Evolutionary conservation across 2,329 filamentous ascomycete species (phyloP), one percentile per base, ranked within the genome.

Genomic region (Arthroderma sp.): DNA sequence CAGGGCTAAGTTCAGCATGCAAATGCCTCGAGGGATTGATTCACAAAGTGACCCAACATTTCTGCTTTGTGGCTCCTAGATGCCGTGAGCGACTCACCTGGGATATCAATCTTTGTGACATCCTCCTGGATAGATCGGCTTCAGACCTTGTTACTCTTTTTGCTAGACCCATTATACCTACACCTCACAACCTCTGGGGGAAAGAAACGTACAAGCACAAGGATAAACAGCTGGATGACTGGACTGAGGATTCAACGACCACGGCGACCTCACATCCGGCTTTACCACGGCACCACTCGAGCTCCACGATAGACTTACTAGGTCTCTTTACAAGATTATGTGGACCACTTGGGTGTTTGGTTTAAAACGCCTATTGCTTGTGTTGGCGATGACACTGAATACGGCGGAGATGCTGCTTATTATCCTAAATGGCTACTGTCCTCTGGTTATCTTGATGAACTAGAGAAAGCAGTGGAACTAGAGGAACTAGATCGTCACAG

Each of bases 291-390:
- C n/a, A n/a, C n/a, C n/a, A n/a, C n/a, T n/a, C n/a, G n/a, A n/a
- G n/a, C n/a, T n/a, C n/a, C n/a, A n/a, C n/a, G n/a, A n/a, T n/a
- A n/a, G n/a, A n/a, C n/a, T n/a, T n/a, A n/a, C n/a, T n/a, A n/a
- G n/a, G n/a, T n/a, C n/a, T n/a, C n/a, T n/a, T n/a, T n/a, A n/a
- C n/a, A n/a, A n/a, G n/a, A 63, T 56, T 66, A 63, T 55, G 39
- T 58, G 11, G 54, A 59, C n/a, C 60, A 60, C 13, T 44, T 68
- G 8, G 65, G 64, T 8, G 43, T 19, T 35, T 71, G 66, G 67
- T 65, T 67, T 7, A 65, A 66, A 2, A 62, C 64, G 56, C 63
- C 61, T 15, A 63, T 71, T 8, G 61, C 69, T 25, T 68, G 63
- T 25, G 61, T 66, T 2, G 65, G 65, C 47, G 57, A 64, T 8